Base-by-base conservation (phyloP, 179 eudicot genomes). In the Silene coronaria region DNA sequence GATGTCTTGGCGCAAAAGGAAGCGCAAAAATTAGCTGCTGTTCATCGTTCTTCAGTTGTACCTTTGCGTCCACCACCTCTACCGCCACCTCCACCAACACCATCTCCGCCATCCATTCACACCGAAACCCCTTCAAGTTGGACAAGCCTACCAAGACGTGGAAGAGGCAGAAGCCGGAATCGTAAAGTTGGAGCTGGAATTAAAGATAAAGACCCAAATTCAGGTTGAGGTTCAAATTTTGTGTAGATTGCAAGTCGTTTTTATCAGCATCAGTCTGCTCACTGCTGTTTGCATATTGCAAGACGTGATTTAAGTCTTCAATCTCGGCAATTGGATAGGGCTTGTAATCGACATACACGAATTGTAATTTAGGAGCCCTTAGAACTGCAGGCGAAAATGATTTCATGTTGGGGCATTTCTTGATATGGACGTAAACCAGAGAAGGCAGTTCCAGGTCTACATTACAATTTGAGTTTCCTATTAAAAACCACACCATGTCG, bases 1-100 rank as follows among this genome's bases (percentile, higher is more conserved):
- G 97, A 89, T 62, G 80, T 91, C 61, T 71, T 92, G 62, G 89
- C 86, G 82, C 89, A 82, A 68, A 85, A 81, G 91, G 87, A 86
- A 71, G 89, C 92, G 17, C 80, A 80, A 71, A 67, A 67, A 46
- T n/a, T 28, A 28, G 72, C 69, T 53, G 75, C 80, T 32, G 84
- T 88, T 22, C 90, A 83, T 26, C 93, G 85, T 45, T 82, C 82
- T 36, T 79, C 74, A 24, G 59, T 75, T 71, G 67, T 84, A 48
- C 80, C 84, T 30, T 51, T 78, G 59, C 77, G 21, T 65, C 63
- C 27, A 12, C 24, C 84, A 42, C 71, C 83, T 27, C 19, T 17
- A 77, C 84, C 12, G 10, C 64, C 27, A 16, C 22, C n/a, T n/a
- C n/a, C n/a, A n/a, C n/a, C 88, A 30, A 88, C 87, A 13, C 26